Base-by-base conservation (phyloP, 768 basidiomycete species). In the Leucogyrophana mollusca region DNA sequence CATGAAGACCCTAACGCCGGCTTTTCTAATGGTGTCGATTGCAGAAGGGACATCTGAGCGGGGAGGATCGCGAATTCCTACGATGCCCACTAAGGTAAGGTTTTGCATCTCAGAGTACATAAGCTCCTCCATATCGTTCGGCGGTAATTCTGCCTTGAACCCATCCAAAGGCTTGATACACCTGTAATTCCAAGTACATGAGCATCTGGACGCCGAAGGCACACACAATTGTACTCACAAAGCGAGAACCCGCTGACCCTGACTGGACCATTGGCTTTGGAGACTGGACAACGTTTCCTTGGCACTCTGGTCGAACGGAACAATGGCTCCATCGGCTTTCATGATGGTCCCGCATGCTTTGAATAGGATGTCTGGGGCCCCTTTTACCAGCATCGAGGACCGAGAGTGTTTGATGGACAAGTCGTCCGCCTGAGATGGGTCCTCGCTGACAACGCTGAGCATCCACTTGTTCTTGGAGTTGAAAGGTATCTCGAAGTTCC, bases 21-120 rank as follows among this genome's bases (percentile, higher is more conserved):
- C 77, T 42, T 66, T 54, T 25, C 70, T 58, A 57, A 71, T 73
- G 38, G 69, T 64, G 10, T 62, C 51, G 4, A 79, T 72, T n/a
- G 78, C 72, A 2, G 60, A 65, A 9, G 65, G 59, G 17, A 69
- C 69, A 41, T 77, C 71, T 11, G 67, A 68, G n/a, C 77, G 68
- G 24, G 76, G 77, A 9, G 77, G 77, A 46, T 79, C 78, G 51
- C 66, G 65, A 47, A 79, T 70, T 23, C 75, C 76, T n/a, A 71
- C 64, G 1, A 79, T 65, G 18, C 75, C 78, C 9, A 74, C 59
- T 46, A 78, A 66, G 8, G 59, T 68, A 49, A 77, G 58, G 23
- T 60, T 66, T 17, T 58, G 40, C 43, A 48, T 64, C 61, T 33
- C 70, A 60, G 25, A 56, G 48, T 46, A 65, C 47, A 60, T 66